Conservation (phyloP, 1,284 basidiomycete genomes). For the Rhizoctonia solani region DNA sequence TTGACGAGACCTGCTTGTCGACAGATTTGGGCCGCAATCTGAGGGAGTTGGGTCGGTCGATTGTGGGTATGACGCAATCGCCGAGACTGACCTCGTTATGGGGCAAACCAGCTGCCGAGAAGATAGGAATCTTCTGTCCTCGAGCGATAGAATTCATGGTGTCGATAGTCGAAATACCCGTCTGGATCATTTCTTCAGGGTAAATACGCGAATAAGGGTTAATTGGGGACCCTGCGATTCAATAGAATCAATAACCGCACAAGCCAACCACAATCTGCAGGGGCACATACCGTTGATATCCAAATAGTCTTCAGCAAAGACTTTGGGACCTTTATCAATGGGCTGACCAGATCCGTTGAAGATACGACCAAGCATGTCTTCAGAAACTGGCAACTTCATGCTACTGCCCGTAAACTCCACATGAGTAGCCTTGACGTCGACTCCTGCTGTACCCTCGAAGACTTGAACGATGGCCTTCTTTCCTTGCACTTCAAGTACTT, state of each 20-base stretch:
- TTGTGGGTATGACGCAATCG: constrained; percentile 36
- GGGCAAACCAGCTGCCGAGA: constrained; percentile 97
- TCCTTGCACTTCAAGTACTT: constrained; percentile 97
- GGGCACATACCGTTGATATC: constrained; percentile 93
- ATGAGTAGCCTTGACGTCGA: constrained; percentile 96
- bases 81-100: constrained; percentile 99
- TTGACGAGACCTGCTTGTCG: constrained; percentile 98
- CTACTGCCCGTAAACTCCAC: constrained; percentile 98
- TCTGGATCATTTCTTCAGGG: constrained; percentile 99
- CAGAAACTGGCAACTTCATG: constrained; percentile 99
- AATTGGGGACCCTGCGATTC: constrained; percentile 84
- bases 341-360: constrained; percentile 99
- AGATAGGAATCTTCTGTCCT: constrained; percentile 99
- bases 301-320: constrained; percentile 98
- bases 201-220: constrained; percentile 99
- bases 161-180: constrained; percentile 99
- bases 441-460: constrained; percentile 97
- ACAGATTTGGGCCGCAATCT: constrained; percentile 99
- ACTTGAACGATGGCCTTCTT: constrained; percentile 99
- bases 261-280: neutral
- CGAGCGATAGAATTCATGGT: constrained; percentile 99
- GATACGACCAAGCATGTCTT: constrained; percentile 98
- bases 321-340: constrained; percentile 98
- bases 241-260: constrained; percentile 4
- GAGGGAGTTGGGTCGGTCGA: constrained; percentile 35